Evolutionary conservation across 352 stramenopile genomes (phyloP).

Genomic region (Pythium coloratum): DNA sequence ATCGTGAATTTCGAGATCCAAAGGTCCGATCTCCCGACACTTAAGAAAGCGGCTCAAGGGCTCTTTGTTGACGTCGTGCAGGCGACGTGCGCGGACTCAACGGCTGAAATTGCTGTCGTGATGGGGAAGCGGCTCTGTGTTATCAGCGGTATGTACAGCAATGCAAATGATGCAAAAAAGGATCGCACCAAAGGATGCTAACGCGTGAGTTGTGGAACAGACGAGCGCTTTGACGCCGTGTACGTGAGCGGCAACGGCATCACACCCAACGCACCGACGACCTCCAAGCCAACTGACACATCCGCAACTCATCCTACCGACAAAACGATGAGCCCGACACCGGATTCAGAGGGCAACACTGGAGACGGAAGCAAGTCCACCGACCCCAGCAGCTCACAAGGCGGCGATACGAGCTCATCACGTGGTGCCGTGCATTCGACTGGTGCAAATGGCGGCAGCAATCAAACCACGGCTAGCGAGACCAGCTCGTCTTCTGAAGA

Average conservation of each 20-base stretch:
- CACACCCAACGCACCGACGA: not conserved
- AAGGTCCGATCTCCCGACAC: not conserved
- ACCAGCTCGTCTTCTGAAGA: not conserved
- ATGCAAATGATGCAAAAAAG: not conserved
- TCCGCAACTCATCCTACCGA: not conserved
- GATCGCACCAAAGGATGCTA: not conserved
- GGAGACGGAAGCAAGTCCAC: not conserved
- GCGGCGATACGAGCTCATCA: not conserved
- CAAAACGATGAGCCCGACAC: not conserved
- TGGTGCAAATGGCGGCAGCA: not conserved
- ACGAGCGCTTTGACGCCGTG: not conserved
- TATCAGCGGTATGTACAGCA: not conserved
- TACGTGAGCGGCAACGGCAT: conserved; percentile 1
- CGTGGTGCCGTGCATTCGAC: not conserved
- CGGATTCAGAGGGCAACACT: not conserved
- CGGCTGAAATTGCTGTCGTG: not conserved
- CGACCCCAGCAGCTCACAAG: not conserved
- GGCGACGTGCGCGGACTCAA: not conserved
- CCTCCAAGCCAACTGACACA: not conserved
- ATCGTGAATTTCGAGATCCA: not conserved
- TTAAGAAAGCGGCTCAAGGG: not conserved
- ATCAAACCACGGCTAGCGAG: not conserved
- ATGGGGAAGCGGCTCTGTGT: not conserved
- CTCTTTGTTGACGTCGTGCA: not conserved
- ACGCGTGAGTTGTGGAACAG: not conserved